These are phyloP conservation scores for Lyophyllum decastes DNA, from an alignment of 768 basidiomycete species.

Conservation along the genomic window DNA sequence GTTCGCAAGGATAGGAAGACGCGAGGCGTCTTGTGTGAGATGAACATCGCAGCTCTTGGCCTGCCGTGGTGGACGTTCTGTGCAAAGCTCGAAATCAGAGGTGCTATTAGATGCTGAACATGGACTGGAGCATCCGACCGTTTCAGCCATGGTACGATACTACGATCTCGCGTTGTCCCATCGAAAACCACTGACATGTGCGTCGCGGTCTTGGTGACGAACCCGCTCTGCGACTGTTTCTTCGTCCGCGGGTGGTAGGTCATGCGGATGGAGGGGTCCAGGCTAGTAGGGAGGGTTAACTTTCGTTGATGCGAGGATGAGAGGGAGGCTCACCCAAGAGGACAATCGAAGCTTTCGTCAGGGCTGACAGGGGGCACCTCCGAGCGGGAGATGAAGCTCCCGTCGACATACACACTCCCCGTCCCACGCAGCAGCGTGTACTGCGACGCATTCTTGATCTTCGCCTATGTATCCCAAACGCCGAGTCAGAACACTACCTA, in stretches of 20 bases:
- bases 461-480: constrained; percentile 21
- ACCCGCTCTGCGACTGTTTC: constrained; percentile 31
- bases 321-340: constrained; percentile 33
- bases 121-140: too few species aligned
- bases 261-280: constrained; percentile 40
- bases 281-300: constrained; percentile 16
- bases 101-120: too few species aligned
- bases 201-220: constrained; percentile 32
- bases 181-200: too few species aligned
- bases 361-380: constrained; percentile 34
- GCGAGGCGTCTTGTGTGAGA: too few species aligned
- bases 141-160: too few species aligned
- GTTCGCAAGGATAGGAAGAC: too few species aligned
- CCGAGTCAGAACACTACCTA: too few species aligned
- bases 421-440: constrained; percentile 23
- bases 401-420: constrained; percentile 42
- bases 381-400: constrained; percentile 40
- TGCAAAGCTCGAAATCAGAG: too few species aligned
- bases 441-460: constrained; percentile 27
- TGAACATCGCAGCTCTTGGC: too few species aligned
- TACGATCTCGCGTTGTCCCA: too few species aligned
- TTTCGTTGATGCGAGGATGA: not conserved
- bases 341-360: constrained; percentile 39
- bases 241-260: constrained; percentile 38
- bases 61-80: too few species aligned